These are phyloP conservation scores for Gynochthodes officinalis DNA, from an alignment of 257 asterid species.

Conservation along the genomic window DNA sequence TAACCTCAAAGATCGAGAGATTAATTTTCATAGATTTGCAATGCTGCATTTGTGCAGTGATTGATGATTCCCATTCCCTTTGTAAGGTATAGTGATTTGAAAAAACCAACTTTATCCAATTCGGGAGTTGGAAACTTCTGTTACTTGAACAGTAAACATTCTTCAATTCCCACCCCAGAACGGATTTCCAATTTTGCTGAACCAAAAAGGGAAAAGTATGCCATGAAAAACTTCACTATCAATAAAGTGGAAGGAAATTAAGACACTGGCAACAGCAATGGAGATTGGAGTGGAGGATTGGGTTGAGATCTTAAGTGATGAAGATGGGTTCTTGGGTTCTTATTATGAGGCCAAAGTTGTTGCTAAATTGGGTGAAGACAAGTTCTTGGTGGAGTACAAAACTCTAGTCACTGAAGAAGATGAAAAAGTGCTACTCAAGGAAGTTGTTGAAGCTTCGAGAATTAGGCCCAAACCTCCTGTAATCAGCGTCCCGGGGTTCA, in stretches of 20 bases:
- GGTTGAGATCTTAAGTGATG: slow-evolving; percentile 19
- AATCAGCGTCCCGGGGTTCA: background rate
- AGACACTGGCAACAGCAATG: too few species aligned
- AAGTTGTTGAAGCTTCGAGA: slow-evolving; percentile 8
- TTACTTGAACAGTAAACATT: too few species aligned
- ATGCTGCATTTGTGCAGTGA: too few species aligned
- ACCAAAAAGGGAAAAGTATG: background rate
- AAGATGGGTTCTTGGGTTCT: slow-evolving; percentile 22
- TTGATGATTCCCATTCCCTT: too few species aligned
- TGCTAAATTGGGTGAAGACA: background rate
- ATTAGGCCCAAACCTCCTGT: slow-evolving; percentile 17
- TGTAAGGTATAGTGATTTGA: too few species aligned
- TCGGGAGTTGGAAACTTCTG: background rate
- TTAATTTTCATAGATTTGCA: too few species aligned
- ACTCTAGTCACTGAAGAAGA: slow-evolving; percentile 15
- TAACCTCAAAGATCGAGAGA: too few species aligned
- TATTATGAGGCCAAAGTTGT: slow-evolving; percentile 16
- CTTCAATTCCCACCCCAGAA: background rate
- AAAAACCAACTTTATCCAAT: too few species aligned
- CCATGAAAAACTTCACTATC: too few species aligned
- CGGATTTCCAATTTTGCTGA: background rate
- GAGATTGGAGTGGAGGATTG: slow-evolving; percentile 5
- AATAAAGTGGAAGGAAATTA: too few species aligned
- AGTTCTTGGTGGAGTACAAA: slow-evolving; percentile 12
- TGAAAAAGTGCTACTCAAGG: background rate